A percentile compares a stretch with the other conserved stretches of the same genome.
Conservation (phyloP, 805 yeast species). For the Wickerhamiella lipophila region DNA sequence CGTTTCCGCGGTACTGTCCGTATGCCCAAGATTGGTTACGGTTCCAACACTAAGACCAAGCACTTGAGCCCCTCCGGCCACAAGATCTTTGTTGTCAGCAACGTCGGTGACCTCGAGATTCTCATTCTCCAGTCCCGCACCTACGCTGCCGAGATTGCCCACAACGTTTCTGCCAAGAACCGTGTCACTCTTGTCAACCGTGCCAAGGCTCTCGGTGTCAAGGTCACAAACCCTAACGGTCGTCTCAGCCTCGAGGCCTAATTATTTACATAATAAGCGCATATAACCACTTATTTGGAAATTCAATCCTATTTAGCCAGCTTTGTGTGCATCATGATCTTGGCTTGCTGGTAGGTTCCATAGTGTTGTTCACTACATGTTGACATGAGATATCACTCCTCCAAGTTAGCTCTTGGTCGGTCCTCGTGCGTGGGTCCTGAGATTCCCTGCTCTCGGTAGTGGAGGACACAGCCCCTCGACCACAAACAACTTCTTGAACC, state of each 20-base stretch:
- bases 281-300: not conserved
- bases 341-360: too few relatives aligned
- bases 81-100: conserved; percentile 90
- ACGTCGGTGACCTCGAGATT: conserved; percentile 86
- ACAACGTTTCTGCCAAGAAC: conserved; percentile 96
- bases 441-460: too few relatives aligned
- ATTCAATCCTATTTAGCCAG: too few relatives aligned
- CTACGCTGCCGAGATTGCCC: conserved; percentile 99
- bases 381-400: too few relatives aligned
- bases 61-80: conserved; percentile 94
- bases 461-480: too few relatives aligned
- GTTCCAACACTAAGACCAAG: conserved; percentile 98
- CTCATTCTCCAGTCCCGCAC: conserved; percentile 94
- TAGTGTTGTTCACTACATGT: too few relatives aligned
- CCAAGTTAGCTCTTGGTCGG: too few relatives aligned
- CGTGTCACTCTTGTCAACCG: conserved; percentile 90
- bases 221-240: conserved; percentile 99
- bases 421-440: too few relatives aligned
- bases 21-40: conserved; percentile 99
- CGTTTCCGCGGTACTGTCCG: conserved; percentile 95
- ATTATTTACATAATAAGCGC: conserved; percentile 19
- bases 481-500: too few relatives aligned
- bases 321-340: too few relatives aligned
- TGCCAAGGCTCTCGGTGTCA: conserved; percentile 97
- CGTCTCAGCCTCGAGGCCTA: conserved; percentile 97